phyloP scores from a whole-genome alignment of 1,284 basidiomycete species.

The Ustilago bromivora region DNA sequence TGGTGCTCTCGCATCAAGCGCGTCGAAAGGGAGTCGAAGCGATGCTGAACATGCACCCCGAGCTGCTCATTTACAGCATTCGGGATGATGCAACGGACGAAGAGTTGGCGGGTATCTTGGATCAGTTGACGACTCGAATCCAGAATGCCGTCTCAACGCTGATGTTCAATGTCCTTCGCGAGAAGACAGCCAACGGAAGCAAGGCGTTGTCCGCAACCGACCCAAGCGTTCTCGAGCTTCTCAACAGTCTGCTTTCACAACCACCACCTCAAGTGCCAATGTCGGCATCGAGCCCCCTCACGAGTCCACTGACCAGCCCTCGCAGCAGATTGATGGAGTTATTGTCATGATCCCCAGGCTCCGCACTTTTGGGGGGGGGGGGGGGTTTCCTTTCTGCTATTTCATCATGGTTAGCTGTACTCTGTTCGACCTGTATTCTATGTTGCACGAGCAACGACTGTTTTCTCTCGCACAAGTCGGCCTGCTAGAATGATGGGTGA shows the following conservation, averaged over 20 bases:
- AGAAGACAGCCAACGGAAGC: conserved; percentile 31
- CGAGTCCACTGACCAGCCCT: conserved; percentile 23
- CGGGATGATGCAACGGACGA: conserved; percentile 68
- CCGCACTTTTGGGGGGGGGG: neutral
- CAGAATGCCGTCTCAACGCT: conserved; percentile 57
- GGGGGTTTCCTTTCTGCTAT: neutral
- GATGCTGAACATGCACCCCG: conserved; percentile 54
- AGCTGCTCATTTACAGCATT: conserved; percentile 61
- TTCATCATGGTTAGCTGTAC: neutral
- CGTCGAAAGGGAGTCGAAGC: conserved; percentile 59
- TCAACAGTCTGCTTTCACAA: conserved; percentile 24
- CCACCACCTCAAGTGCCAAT: conserved; percentile 16
- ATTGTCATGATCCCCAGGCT: conserved; percentile 4
- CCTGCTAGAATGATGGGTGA: neutral
- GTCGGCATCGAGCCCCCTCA: conserved; percentile 15
- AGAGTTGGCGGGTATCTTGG: conserved; percentile 61
- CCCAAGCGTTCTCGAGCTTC: conserved; percentile 33
- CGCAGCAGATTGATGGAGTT: conserved; percentile 33
- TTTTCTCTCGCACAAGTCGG: neutral
- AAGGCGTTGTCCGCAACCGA: conserved; percentile 13
- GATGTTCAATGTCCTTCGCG: conserved; percentile 35
- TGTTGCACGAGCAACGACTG: neutral
- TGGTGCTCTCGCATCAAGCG: conserved; percentile 39
- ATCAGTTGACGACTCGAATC: conserved; percentile 65
- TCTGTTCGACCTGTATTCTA: conserved; percentile 10